A percentile compares a stretch with the other conserved stretches of the same genome.
phyloP scores from a whole-genome alignment of 2,329 filamentous ascomycete species.

The Aureobasidium musti region DNA sequence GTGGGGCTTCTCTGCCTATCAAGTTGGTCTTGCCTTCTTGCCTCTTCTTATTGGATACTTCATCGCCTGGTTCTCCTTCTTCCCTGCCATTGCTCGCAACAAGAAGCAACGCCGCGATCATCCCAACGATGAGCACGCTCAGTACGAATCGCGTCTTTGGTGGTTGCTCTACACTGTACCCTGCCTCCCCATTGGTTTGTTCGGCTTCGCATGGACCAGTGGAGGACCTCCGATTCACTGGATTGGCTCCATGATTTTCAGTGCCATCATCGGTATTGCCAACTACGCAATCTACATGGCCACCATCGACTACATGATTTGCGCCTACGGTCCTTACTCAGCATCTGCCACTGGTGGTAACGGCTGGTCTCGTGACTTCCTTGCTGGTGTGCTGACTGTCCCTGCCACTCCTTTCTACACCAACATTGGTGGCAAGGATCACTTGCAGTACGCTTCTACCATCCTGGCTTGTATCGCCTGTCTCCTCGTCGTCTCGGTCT shows the following conservation, averaged over 20 bases:
- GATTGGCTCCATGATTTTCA: slow-evolving; percentile 69
- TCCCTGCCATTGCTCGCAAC: slow-evolving; percentile 58
- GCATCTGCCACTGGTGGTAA: slow-evolving; percentile 76
- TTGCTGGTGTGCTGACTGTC: slow-evolving; percentile 71
- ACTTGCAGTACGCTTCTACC: slow-evolving; percentile 58
- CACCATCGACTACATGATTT: slow-evolving; percentile 76
- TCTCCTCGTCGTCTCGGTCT: slow-evolving; percentile 58
- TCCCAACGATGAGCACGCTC: slow-evolving; percentile 56
- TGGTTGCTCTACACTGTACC: slow-evolving; percentile 66
- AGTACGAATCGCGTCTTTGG: slow-evolving; percentile 67
- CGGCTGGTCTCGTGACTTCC: slow-evolving; percentile 71
- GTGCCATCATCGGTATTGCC: slow-evolving; percentile 69
- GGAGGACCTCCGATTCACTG: slow-evolving; percentile 66
- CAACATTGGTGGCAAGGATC: slow-evolving; percentile 47
- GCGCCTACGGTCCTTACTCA: slow-evolving; percentile 71
- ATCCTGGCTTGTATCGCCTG: slow-evolving; percentile 55
- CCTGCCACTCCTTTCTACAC: slow-evolving; percentile 64
- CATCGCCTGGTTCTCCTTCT: slow-evolving; percentile 63
- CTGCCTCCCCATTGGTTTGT: slow-evolving; percentile 66
- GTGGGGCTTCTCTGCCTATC: slow-evolving; percentile 64
- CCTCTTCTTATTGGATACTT: slow-evolving; percentile 69
- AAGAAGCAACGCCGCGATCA: slow-evolving; percentile 49
- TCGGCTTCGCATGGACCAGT: slow-evolving; percentile 73
- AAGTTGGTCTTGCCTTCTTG: slow-evolving; percentile 64
- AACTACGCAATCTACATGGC: slow-evolving; percentile 67